These are phyloP conservation scores for Piper betle DNA, from an alignment of 164 flowering plant genomes.

Conservation along the genomic window DNA sequence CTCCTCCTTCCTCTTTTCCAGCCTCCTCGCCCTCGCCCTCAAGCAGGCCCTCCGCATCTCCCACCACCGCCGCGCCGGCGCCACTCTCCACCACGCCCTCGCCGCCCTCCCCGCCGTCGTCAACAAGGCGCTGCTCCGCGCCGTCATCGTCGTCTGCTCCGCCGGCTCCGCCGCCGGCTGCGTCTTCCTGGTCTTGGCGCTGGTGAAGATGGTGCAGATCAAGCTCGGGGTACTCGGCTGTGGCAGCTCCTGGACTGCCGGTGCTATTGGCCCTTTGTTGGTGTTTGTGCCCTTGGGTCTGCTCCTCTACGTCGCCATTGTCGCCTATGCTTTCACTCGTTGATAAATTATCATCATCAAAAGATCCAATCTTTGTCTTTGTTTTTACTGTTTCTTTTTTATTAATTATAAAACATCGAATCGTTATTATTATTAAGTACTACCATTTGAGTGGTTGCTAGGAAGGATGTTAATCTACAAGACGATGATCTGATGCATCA, in stretches of 20 bases:
- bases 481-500: too few species aligned
- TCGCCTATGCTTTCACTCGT: slow-evolving; percentile 37
- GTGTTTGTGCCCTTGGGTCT: slow-evolving; percentile 55
- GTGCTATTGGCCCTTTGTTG: slow-evolving; percentile 52
- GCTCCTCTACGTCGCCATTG: slow-evolving; percentile 34
- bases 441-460: too few species aligned
- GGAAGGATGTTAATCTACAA: too few species aligned
- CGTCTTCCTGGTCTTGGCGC: slow-evolving; percentile 55
- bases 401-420: too few species aligned
- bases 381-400: neutral
- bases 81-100: neutral
- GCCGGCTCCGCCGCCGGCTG: slow-evolving; percentile 68
- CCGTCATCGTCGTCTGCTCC: slow-evolving; percentile 45
- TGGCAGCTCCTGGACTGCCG: slow-evolving; percentile 27
- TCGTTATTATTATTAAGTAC: too few species aligned
- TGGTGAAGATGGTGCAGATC: slow-evolving; percentile 64
- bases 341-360: too few species aligned
- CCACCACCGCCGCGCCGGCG: neutral
- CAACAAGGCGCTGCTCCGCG: slow-evolving; percentile 30
- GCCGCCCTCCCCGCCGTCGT: slow-evolving; percentile 20
- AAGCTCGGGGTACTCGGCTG: slow-evolving; percentile 73
- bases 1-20: slow-evolving; percentile 84
- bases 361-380: neutral
- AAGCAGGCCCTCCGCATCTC: slow-evolving; percentile 47
- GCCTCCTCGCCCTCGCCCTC: slow-evolving; percentile 57